Evolutionary conservation across 345 rosid species (phyloP), one percentile per base, ranked within the genome.

Genomic region (Lumnitzera racemosa): DNA sequence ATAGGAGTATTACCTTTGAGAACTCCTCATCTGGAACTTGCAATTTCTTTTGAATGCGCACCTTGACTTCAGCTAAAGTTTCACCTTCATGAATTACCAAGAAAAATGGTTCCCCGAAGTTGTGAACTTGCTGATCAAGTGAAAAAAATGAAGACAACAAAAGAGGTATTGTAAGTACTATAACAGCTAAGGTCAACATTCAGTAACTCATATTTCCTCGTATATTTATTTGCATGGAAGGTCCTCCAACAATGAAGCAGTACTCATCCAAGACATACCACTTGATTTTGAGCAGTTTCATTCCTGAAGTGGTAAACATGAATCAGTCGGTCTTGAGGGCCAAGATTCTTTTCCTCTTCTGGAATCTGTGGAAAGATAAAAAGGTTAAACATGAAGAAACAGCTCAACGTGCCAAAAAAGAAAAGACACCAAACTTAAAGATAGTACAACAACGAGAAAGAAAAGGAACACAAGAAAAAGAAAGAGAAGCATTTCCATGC

Each of bases 31-130:
- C 99, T 58, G 88, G 79, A 73, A 90, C 85, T 72, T 77, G 88
- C 63, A 94, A 73, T 64, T 90, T 94, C 77, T 80, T 90, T 61
- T 88, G 99, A 67, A 90, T 66, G 56, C 96, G 87, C 47, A 56
- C 64, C 76, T 88, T 94, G 24, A 84, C 81, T 67, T 86, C 95
- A 71, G 84, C 81, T 61, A 94, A 73, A 25, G 87, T 90, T 76
- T 94, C 99, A 63, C 87, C 92, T 67, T 90, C 99, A 64, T 72
- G 96, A 73, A 94, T 86, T 46, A 88, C 95, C 78, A 90, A 70
- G 77, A 94, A 86, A 77, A 94, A 94, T 13, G 99, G 99, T 63
- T 94, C 99, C 3, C 99, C 99, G 53, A 94, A 94, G 68, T 90
- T 88, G 58, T 90, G 96, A 46, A 94, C 82, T 77, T 94, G 96